Base-by-base conservation (phyloP, 2,329 filamentous ascomycete species). In the Penicillium hesseltinei region DNA sequence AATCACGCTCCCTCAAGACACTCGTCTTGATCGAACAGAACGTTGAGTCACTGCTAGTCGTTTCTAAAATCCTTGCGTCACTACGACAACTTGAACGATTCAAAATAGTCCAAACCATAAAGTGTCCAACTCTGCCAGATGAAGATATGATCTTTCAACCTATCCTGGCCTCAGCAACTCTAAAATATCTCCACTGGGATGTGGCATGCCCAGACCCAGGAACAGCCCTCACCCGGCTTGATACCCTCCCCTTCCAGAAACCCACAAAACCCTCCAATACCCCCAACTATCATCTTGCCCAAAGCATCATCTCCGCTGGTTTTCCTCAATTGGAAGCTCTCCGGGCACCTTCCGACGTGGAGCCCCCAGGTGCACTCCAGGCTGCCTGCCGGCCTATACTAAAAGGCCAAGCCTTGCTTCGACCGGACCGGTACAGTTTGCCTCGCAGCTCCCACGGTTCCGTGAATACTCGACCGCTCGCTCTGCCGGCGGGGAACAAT, bases 111-210 rank as follows among this genome's bases (percentile, higher is more conserved):
- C 84, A 86, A 60, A 67, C 66, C 40, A 74, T 79, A 42, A 75
- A 72, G 58, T 78, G 77, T 1, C 83, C 82, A 2, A 75, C 71
- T 9, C 65, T 82, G 19, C 73, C 75, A 3, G 65, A 73, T 5
- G 77, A 75, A 17, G 70, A 72, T 10, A 73, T 78, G 50, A 65
- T 81, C 23, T 76, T 80, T 54, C 77, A 78, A 56, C 79, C 81
- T 0, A 66, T 79, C 11, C 74, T 86, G 29, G 75, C 75, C 6
- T 84, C 82, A 0, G 68, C 71, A 3, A 77, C 71, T n/a, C 71
- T 86, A 11, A 73, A 74, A 53, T 78, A 77, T 59, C 69, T 87
- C 3, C 84, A 87, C 64, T 86, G 84, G 83, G 84, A 86, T 63
- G 67, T 79, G 36, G 71, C 73, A 5, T 73, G 75, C 48, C 74